Evolutionary conservation across 495 filamentous ascomycete genomes (phyloP), one percentile per base, ranked within the genome.

Genomic region (Penicillium dipodomyicola): DNA sequence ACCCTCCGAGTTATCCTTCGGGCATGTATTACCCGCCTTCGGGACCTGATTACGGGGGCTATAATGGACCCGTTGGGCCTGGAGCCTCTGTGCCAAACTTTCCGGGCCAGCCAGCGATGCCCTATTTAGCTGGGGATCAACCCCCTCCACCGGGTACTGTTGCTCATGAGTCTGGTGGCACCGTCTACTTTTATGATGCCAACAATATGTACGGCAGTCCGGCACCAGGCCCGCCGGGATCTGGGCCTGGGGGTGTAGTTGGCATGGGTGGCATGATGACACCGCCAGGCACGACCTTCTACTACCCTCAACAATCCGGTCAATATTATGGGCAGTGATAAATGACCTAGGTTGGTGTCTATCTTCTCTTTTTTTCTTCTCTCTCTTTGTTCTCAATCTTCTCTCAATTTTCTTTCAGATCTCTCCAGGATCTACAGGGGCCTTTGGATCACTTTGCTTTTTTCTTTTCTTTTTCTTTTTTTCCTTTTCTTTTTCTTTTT

Each of bases 161-260:
- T 47, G 90, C 91, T 3, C 92, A 96, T 66, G 94, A 97, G 73
- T 83, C 85, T 60, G 92, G 93, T 59, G 94, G 95, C 45, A 97
- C 92, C 77, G 91, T 96, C 4, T 97, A 96, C 70, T 99, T 96
- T 68, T 92, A 91, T 56, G 87, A 96, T 64, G 80, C 88, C 30
- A 80, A 85, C 10, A 88, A 94, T 68, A 75, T 91, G 54, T 75
- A 74, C 51, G 61, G 73, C 11, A 79, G 79, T n/a, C 49, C 45
- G 2, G 41, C 66, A 6, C 14, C 80, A 9, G 80, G 84, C 56
- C 75, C 75, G 54, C 30, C 30, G 14, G 83, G 62, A 41, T 67
- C 76, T 49, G 80, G 76, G 41, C 68, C 76, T 51, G 80, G 76
- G 52, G 85, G 82, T 15, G 80, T 86, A 49, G 81, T 87, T 45